A percentile compares a stretch with the other conserved stretches of the same genome.
phyloP scores from a whole-genome alignment of 495 filamentous ascomycete genomes.

The Lineolata rhizophorae region DNA sequence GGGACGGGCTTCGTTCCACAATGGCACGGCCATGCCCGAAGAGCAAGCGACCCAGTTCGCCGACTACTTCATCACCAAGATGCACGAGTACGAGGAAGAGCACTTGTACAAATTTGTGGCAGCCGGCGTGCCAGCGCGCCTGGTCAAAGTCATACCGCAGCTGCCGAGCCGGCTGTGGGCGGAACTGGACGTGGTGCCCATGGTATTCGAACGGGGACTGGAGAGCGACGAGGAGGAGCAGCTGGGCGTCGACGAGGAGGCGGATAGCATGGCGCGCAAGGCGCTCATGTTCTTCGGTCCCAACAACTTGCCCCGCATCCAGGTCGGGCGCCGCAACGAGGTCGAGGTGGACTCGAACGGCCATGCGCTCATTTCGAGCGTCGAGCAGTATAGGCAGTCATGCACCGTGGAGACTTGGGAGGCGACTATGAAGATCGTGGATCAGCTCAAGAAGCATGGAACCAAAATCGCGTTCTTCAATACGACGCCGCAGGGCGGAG shows the following conservation, averaged over 20 bases:
- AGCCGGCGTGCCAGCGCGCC: constrained; percentile 29
- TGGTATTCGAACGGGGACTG: constrained; percentile 25
- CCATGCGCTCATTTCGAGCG: constrained; percentile 32
- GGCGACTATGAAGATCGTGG: constrained; percentile 41
- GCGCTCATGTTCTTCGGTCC: constrained; percentile 70
- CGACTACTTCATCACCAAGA: constrained; percentile 10
- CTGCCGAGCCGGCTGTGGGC: constrained; percentile 59
- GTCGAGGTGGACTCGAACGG: constrained; percentile 55
- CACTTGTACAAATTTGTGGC: constrained; percentile 19
- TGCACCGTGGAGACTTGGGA: constrained; percentile 44
- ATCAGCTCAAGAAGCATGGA: constrained; percentile 40
- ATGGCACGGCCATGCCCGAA: neutral
- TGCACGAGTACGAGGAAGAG: constrained; percentile 12
- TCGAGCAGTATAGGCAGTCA: constrained; percentile 41
- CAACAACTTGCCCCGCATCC: constrained; percentile 43
- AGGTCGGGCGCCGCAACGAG: constrained; percentile 50
- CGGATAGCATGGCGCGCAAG: constrained; percentile 69
- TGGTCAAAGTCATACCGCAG: constrained; percentile 29
- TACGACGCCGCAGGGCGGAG: constrained; percentile 68
- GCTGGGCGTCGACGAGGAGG: constrained; percentile 56
- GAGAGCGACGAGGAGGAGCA: constrained; percentile 22
- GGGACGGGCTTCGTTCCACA: neutral
- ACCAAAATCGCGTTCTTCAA: constrained; percentile 70
- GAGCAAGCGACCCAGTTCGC: constrained; percentile 5
- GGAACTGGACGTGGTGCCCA: constrained; percentile 54